A percentile compares a stretch with the other conserved stretches of the same genome.
Evolutionary conservation across 2,329 filamentous ascomycete genomes (phyloP).

Genomic region (Beauveria pseudobassiana): DNA sequence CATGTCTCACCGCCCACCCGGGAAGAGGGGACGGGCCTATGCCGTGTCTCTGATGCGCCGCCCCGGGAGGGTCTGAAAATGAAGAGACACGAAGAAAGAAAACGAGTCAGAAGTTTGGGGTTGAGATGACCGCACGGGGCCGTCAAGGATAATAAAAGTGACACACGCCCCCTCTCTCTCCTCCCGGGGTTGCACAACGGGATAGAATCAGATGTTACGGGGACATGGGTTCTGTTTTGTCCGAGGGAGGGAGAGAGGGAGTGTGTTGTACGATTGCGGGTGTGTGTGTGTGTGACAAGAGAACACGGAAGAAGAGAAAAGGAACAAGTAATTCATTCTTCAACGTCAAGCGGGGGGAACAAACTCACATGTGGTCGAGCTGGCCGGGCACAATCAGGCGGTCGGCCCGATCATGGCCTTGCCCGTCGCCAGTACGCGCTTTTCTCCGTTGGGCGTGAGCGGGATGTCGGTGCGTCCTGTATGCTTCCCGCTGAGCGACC

Average conservation of each 20-base stretch:
- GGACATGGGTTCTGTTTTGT: not conserved
- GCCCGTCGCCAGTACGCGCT: conserved; percentile 67
- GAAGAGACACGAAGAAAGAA: not conserved
- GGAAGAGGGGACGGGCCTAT: conserved; percentile 4
- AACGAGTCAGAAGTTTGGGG: not conserved
- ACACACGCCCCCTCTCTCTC: not conserved
- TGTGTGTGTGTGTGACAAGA: not conserved
- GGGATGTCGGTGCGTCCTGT: conserved; percentile 83
- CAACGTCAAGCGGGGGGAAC: no score
- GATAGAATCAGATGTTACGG: not conserved
- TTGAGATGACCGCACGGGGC: not conserved
- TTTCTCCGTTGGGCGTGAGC: conserved; percentile 74
- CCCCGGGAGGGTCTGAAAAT: not conserved
- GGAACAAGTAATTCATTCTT: not conserved
- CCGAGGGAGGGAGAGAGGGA: not conserved
- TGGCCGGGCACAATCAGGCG: conserved; percentile 77
- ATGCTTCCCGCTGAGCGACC: conserved; percentile 80
- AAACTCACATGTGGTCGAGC: conserved; percentile 69
- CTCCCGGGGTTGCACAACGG: not conserved
- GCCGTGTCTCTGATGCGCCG: conserved; percentile 8
- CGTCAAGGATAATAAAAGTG: not conserved
- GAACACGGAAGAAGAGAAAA: not conserved
- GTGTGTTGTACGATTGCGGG: not conserved
- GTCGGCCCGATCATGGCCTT: conserved; percentile 74
- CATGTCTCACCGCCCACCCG: not conserved